phyloP scores from a whole-genome alignment of 345 rosid genomes.

The Populus davidiana region DNA sequence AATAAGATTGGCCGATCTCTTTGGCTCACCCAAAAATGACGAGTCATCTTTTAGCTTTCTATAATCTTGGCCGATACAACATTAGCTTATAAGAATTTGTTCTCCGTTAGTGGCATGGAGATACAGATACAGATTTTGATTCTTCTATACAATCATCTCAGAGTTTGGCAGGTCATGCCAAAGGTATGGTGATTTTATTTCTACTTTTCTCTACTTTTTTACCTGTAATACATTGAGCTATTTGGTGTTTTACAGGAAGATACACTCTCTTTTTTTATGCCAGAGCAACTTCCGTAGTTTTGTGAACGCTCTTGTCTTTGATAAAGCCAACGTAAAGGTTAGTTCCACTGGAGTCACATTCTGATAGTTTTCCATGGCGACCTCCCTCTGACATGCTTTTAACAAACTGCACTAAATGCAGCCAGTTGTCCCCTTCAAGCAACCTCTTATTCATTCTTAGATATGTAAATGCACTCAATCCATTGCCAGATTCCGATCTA shows the following conservation, averaged over 20 bases:
- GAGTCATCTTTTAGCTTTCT: background rate
- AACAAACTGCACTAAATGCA: slow-evolving; percentile 70
- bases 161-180: slow-evolving; percentile 25
- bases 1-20: background rate
- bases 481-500: slow-evolving; percentile 66
- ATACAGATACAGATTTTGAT: slow-evolving; percentile 11
- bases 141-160: slow-evolving; percentile 7
- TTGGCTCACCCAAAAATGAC: background rate
- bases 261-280: slow-evolving; percentile 27
- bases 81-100: background rate
- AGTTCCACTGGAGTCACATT: slow-evolving; percentile 50
- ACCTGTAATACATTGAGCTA: slow-evolving; percentile 5
- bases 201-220: slow-evolving; percentile 3
- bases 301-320: slow-evolving; percentile 32
- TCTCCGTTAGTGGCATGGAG: slow-evolving; percentile 18
- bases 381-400: slow-evolving; percentile 77
- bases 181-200: slow-evolving; percentile 12
- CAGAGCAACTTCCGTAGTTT: slow-evolving; percentile 45
- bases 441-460: slow-evolving; percentile 79
- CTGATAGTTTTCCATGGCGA: slow-evolving; percentile 44
- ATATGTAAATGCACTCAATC: slow-evolving; percentile 81
- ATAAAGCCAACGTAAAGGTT: slow-evolving; percentile 65
- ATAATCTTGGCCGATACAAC: background rate
- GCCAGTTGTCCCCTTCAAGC: slow-evolving; percentile 85
- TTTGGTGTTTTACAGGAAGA: slow-evolving; percentile 3